Conservation (phyloP, 257 asterid genomes). For the Datura wrightii region DNA sequence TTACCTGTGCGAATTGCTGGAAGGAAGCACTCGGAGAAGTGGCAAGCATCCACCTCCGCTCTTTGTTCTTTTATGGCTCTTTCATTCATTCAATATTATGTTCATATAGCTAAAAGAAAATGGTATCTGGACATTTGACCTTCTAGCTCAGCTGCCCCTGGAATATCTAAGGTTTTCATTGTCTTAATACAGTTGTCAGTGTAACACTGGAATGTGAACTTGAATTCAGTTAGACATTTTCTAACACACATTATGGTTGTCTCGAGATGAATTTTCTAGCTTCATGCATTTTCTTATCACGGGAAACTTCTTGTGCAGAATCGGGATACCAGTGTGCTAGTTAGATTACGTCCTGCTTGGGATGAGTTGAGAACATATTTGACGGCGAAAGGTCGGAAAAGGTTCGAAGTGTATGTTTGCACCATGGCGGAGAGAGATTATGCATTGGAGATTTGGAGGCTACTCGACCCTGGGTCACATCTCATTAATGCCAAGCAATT, state of each 20-base stretch:
- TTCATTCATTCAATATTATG: neutral
- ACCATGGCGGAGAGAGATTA: slow-evolving; percentile 99
- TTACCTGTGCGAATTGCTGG: neutral
- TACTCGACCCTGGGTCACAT: slow-evolving; percentile 89
- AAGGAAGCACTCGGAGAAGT: slow-evolving; percentile 8
- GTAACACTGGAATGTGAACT: slow-evolving; percentile 1
- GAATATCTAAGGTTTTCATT: slow-evolving; percentile 14
- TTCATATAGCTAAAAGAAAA: slow-evolving; percentile 23
- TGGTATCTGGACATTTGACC: neutral
- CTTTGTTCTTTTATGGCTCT: slow-evolving; percentile 26
- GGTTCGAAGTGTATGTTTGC: slow-evolving; percentile 97
- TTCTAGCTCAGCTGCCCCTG: neutral
- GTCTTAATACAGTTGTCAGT: neutral
- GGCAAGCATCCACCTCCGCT: neutral
- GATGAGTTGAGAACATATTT: slow-evolving; percentile 86
- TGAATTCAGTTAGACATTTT: neutral
- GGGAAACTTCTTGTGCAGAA: slow-evolving; percentile 57
- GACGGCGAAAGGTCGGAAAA: slow-evolving; percentile 90
- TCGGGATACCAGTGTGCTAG: slow-evolving; percentile 97
- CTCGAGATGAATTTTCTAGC: neutral
- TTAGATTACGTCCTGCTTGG: slow-evolving; percentile 98
- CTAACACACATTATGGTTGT: neutral
- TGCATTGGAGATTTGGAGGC: slow-evolving; percentile 99
- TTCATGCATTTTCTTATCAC: slow-evolving; percentile 31
- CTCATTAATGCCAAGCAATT: slow-evolving; percentile 73